A percentile compares a stretch with the other conserved stretches of the same genome.
phyloP scores from a whole-genome alignment of 2,329 filamentous ascomycete genomes.

The Diaporthe destruens region DNA sequence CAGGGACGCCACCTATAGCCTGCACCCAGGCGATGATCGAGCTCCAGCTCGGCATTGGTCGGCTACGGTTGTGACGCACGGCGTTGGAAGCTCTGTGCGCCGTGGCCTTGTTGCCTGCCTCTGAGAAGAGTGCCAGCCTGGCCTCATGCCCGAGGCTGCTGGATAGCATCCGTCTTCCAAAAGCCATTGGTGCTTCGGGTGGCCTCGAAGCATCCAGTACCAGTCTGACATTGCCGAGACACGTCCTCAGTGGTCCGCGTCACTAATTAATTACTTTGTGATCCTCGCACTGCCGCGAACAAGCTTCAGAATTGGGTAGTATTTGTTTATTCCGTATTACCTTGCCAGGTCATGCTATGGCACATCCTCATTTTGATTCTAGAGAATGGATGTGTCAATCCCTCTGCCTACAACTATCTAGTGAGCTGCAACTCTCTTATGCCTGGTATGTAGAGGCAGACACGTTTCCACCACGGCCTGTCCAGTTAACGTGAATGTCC shows the following conservation, averaged over 20 bases:
- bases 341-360: constrained; percentile 34
- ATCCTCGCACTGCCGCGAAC: not conserved
- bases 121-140: not conserved
- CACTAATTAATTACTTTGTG: not conserved
- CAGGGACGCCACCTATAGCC: not conserved
- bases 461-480: constrained; percentile 95
- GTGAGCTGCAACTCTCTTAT: constrained; percentile 62
- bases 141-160: not conserved
- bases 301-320: constrained; percentile 3
- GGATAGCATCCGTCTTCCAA: not conserved
- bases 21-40: not conserved
- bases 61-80: constrained; percentile 5
- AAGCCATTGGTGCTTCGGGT: not conserved
- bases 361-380: constrained; percentile 33
- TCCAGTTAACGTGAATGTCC: constrained; percentile 99
- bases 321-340: constrained; percentile 40
- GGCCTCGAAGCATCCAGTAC: not conserved
- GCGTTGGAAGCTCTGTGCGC: constrained; percentile 15
- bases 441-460: constrained; percentile 98
- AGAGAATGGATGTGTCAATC: constrained; percentile 29
- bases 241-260: not conserved
- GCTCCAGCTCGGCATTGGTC: constrained; percentile 16
- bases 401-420: constrained; percentile 39
- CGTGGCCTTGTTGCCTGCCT: not conserved
- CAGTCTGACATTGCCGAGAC: not conserved